Evolutionary conservation across 2,329 filamentous ascomycete genomes (phyloP).

Genomic region (Bretziella fagacearum): DNA sequence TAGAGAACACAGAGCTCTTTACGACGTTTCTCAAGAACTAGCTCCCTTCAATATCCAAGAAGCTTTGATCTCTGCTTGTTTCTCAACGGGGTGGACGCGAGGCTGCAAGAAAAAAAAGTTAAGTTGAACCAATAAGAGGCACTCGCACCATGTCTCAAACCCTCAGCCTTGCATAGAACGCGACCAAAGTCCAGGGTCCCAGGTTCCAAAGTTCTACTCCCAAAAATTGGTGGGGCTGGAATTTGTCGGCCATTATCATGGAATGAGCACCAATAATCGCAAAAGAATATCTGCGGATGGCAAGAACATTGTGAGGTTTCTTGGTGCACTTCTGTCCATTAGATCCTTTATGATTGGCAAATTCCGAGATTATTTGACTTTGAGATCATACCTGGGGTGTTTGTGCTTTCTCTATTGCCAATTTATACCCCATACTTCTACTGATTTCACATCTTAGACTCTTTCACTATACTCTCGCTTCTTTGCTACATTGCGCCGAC

Average conservation of each 20-base stretch:
- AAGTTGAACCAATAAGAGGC: conserved; percentile 3
- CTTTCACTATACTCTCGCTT: too few relatives aligned
- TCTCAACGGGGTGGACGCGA: neutral
- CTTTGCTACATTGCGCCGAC: too few relatives aligned
- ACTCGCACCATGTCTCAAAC: neutral
- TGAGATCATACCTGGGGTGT: too few relatives aligned
- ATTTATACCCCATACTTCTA: too few relatives aligned
- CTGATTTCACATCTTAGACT: too few relatives aligned
- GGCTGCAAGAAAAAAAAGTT: conserved; percentile 11
- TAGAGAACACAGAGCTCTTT: neutral
- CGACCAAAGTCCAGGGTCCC: neutral
- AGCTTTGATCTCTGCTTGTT: neutral
- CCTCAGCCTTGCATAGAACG: conserved; percentile 13
- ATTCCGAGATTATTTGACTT: too few relatives aligned
- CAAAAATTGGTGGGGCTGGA: conserved; percentile 10
- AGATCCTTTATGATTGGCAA: too few relatives aligned
- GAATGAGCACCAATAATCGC: neutral
- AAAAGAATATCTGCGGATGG: neutral
- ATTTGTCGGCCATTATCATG: neutral
- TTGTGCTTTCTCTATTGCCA: too few relatives aligned
- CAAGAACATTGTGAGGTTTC: too few relatives aligned
- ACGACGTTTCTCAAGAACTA: neutral
- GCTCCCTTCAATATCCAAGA: neutral
- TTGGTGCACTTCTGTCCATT: too few relatives aligned
- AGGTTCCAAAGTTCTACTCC: neutral